Base-by-base conservation (phyloP, 768 basidiomycete genomes). In the Naematelia encephala region DNA sequence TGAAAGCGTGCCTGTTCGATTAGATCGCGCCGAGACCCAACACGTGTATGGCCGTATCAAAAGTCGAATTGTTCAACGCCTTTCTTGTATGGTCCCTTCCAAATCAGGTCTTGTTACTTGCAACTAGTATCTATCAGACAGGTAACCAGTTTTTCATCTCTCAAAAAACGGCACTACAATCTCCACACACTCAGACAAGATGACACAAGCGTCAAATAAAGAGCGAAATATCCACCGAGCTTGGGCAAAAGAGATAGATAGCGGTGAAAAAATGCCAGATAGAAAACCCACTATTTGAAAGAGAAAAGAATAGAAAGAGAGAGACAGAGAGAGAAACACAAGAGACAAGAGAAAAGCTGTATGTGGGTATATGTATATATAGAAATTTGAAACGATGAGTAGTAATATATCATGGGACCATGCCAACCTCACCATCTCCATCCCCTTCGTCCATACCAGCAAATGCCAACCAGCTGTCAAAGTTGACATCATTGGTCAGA, bases 401-500 rank as follows among this genome's bases (percentile, higher is more conserved):
- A n/a, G n/a, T n/a, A n/a, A n/a, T n/a, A n/a, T n/a, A n/a, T 39
- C 34, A 39, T 8, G 34, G 34, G 47, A 25, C 23, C 29, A 67
- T 46, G 2, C 59, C 63, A 4, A 69, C 56, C 12, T 50, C 60
- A 12, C 53, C 54, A 10, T 58, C 68, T 3, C 57, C 61, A 48
- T 63, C 63, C n/a, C 57, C 70, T 4, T 62, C 64, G 26, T 55
- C 69, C 56, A 65, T 48, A 10, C 58, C 66, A 16, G 69, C 63
- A n/a, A 73, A 55, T 45, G 68, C 69, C 63, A 64, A 34, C 10
- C 54, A 58, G 48, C 69, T 69, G 51, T 73, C 71, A 47, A 73
- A 73, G 27, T 57, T 59, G 10, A 56, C 64, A 3, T 46, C 58
- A 3, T 48, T 21, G 43, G 43, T 48, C 3, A 61, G 54, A 51